phyloP scores from a whole-genome alignment of 2,329 filamentous ascomycete genomes.

The Ophiostoma australiae region DNA sequence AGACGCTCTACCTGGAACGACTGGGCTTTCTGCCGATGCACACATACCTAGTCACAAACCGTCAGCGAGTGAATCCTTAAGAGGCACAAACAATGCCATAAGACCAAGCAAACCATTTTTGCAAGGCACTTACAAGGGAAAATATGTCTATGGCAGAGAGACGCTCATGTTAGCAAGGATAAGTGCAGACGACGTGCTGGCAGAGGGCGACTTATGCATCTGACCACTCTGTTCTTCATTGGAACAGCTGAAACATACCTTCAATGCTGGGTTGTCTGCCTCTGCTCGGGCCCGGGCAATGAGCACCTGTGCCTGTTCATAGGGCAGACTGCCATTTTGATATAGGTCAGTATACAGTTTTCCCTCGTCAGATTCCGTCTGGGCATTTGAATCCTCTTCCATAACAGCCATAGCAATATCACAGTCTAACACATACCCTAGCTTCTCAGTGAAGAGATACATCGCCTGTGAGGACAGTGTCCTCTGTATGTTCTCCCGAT shows the following conservation, averaged over 20 bases:
- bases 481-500: conserved; percentile 51
- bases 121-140: conserved; percentile 42
- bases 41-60: conserved; percentile 41
- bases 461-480: conserved; percentile 52
- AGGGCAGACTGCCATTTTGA: conserved; percentile 45
- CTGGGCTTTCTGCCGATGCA: conserved; percentile 56
- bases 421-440: conserved; percentile 38
- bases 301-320: conserved; percentile 53
- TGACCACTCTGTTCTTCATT: background rate
- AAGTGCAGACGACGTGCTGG: background rate
- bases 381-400: too few relatives aligned
- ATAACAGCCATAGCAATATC: background rate
- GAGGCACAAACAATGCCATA: background rate
- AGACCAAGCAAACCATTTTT: background rate
- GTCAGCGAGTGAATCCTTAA: background rate
- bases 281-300: conserved; percentile 52
- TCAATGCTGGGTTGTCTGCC: conserved; percentile 50
- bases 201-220: background rate
- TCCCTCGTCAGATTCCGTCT: too few relatives aligned
- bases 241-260: conserved; percentile 39
- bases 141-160: conserved; percentile 48
- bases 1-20: background rate
- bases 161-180: background rate
- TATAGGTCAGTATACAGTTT: background rate
- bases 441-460: conserved; percentile 51